Base-by-base conservation (phyloP, 331 rosid species). In the Dryas integrifolia region DNA sequence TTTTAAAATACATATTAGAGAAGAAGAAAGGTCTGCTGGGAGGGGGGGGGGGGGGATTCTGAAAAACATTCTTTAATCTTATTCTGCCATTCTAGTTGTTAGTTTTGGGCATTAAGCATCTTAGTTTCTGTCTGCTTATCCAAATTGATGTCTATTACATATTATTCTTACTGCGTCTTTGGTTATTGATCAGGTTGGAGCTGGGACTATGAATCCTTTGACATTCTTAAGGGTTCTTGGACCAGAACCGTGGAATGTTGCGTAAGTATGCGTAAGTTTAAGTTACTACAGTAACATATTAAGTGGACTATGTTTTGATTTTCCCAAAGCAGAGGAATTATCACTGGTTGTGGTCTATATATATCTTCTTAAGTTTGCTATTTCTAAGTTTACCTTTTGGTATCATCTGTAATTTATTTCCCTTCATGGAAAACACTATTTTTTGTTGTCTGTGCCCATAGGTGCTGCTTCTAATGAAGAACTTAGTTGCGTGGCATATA, bases 171-270 rank as follows among this genome's bases (percentile, higher is more conserved):
- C 44, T 12, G 48, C 11, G 26, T 49, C 38, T 24, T 51, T 72
- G 66, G 47, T 46, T 79, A 16, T 72, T 85, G 81, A 79, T 70
- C 85, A 94, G 98, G 98, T 94, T 82, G 98, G 98, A 78, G 96
- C 98, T 49, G 98, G 98, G 75, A 94, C 98, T 65, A 94, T 94
- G 98, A 94, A 94, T 88, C 98, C 98, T 72, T 88, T 86, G 67
- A 91, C 97, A 76, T 94, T 87, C 86, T 83, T 94, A 79, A 88
- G 98, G 84, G 98, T 94, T 79, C 95, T 94, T 47, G 98, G 98
- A 82, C 98, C 98, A 26, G 98, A 94, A 82, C 97, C 98, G 3
- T 91, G 98, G 98, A 89, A 89, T 89, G 98, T 94, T 75, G 98
- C 97, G 96, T 94, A 93, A 85, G 98, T 93, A 84, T 87, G 85